Evolutionary conservation across 768 basidiomycete species (phyloP).

Genomic region (Boletus bicolor): DNA sequence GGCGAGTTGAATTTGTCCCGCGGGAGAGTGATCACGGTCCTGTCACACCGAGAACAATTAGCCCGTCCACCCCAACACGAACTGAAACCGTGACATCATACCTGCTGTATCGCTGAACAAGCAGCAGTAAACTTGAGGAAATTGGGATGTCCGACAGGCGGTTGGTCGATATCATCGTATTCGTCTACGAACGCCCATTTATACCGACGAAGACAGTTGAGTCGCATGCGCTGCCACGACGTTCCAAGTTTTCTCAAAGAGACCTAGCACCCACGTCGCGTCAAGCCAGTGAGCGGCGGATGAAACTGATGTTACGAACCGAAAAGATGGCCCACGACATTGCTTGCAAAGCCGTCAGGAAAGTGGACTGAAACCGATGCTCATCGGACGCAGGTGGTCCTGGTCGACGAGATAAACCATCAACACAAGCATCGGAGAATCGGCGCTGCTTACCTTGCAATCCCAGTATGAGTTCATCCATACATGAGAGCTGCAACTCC

Average conservation of each 20-base stretch:
- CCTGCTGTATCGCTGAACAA: constrained; percentile 40
- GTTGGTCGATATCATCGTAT: constrained; percentile 48
- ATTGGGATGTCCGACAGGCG: constrained; percentile 53
- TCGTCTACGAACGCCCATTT: constrained; percentile 73
- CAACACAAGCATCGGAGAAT: background rate
- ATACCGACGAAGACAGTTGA: constrained; percentile 64
- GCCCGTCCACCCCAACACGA: background rate
- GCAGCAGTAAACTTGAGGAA: constrained; percentile 46
- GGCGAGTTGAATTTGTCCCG: constrained; percentile 44
- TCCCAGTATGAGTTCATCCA: constrained; percentile 46
- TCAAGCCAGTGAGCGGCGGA: background rate
- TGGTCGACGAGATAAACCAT: background rate
- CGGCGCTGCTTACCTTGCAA: constrained; percentile 38
- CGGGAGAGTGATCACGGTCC: constrained; percentile 41
- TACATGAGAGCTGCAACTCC: constrained; percentile 49
- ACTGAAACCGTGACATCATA: constrained; percentile 14
- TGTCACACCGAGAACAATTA: background rate
- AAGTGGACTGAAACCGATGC: constrained; percentile 46
- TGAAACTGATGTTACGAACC: constrained; percentile 34
- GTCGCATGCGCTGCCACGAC: constrained; percentile 48
- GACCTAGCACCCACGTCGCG: constrained; percentile 34
- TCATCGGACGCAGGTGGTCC: constrained; percentile 38
- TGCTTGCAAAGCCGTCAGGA: constrained; percentile 56
- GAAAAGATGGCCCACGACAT: constrained; percentile 53
- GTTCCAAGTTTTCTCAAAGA: constrained; percentile 46